Evolutionary conservation across 2,329 filamentous ascomycete genomes (phyloP), one percentile per base, ranked within the genome.

Genomic region (Aspergillus niger): DNA sequence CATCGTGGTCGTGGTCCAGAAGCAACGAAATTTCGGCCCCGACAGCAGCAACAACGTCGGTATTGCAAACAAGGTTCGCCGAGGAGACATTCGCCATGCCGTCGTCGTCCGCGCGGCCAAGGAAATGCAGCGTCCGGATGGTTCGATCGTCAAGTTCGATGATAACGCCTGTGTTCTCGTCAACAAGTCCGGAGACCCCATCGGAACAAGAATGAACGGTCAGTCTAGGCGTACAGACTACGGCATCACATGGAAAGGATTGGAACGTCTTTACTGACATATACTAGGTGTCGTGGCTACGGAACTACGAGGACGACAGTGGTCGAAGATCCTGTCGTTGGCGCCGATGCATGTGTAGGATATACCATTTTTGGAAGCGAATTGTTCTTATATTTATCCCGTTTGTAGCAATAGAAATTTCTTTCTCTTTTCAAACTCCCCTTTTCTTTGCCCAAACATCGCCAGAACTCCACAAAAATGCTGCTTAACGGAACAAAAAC

Each of bases 121-220:
- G 81, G 90, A 93, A 79, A 86, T 90, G 63, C 91, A 95, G 77
- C 85, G 95, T 64, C 86, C 87, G 32, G 95, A 99, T 80, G 95
- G 95, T 55, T 93, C 89, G 73, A 88, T 95, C 50, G 89, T 99
- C 67, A 89, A 89, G 69, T 99, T 99, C 77, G 95, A 96, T 79
- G 95, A 99, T 80, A 99, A 99, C 78, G 95, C 95, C 51, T 99
- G 95, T 76, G 95, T 99, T 49, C 82, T 99, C 68, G 90, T 99
- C 77, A 98, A 96, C 81, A 99, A 98, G 85, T 85, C 91, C 8
- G 96, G 95, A 47, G 95, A 99, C 76, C 95, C 95, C 24, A 91
- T 99, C 69, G 95, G 95, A 55, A 92, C 91, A 15, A 89, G 95
- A 75, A 86, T 97, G 82, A 96, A 92, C 78, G 92, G 87, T 84